Percentiles rank a stretch among this genome's conserved stretches.
These are phyloP conservation scores for Plasmodium blacklocki DNA, from an alignment of 169 alveolate species.

Conservation along the genomic window DNA sequence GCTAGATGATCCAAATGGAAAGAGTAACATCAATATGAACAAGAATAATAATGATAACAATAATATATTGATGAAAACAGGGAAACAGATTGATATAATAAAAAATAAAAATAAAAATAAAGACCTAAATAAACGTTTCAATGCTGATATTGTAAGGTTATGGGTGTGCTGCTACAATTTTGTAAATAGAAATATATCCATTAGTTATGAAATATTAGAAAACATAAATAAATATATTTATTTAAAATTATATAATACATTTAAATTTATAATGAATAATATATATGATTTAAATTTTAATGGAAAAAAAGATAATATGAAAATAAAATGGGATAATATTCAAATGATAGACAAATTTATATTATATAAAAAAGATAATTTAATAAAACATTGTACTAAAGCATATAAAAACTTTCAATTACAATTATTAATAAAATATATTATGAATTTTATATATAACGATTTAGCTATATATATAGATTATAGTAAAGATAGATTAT, in stretches of 20 bases:
- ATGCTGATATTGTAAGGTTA: slow-evolving; percentile 69
- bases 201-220: slow-evolving; percentile 56
- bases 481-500: slow-evolving; percentile 69
- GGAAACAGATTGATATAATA: neutral
- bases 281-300: slow-evolving; percentile 33
- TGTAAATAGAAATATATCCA: slow-evolving; percentile 24
- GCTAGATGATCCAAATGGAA: neutral
- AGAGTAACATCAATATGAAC: neutral
- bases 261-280: slow-evolving; percentile 61
- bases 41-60: neutral
- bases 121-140: slow-evolving; percentile 11
- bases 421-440: slow-evolving; percentile 46
- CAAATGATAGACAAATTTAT: slow-evolving; percentile 68
- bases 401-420: slow-evolving; percentile 36
- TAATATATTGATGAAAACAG: neutral
- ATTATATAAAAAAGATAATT: slow-evolving; percentile 24
- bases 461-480: slow-evolving; percentile 65
- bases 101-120: neutral
- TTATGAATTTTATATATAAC: slow-evolving; percentile 44
- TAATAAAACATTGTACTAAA: slow-evolving; percentile 27
- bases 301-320: neutral
- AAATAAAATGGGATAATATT: slow-evolving; percentile 6
- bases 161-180: slow-evolving; percentile 74
- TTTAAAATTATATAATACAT: slow-evolving; percentile 57
- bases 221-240: slow-evolving; percentile 51